A percentile compares a stretch with the other conserved stretches of the same genome.
Conservation (phyloP, 768 basidiomycete species). For the Pisolithus microcarpus region DNA sequence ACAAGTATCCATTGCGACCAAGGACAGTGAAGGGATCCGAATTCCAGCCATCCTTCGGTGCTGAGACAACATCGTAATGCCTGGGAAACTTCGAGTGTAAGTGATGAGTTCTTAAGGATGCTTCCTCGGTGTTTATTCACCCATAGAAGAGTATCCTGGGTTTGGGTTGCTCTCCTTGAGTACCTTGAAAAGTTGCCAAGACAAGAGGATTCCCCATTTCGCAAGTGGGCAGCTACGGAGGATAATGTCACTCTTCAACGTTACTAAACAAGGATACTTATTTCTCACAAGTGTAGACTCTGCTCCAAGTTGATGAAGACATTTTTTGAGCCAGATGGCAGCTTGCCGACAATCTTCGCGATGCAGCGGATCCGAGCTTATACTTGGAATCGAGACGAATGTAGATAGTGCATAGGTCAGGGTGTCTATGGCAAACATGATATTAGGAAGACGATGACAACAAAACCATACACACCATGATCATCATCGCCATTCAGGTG, state of each 20-base stretch:
- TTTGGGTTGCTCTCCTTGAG: constrained; percentile 47
- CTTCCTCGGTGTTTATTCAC: constrained; percentile 26
- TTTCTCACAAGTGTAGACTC: constrained; percentile 59
- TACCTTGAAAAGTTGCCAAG: constrained; percentile 77
- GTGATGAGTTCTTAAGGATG: neutral
- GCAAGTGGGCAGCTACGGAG: constrained; percentile 60
- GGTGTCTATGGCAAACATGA: constrained; percentile 39
- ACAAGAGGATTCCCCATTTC: constrained; percentile 83
- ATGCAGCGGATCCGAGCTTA: constrained; percentile 61
- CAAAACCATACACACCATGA: constrained; percentile 11
- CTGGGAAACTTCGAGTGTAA: constrained; percentile 29
- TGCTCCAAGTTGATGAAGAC: constrained; percentile 83
- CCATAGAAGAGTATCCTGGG: constrained; percentile 89
- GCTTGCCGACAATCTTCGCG: constrained; percentile 90
- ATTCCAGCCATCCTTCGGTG: constrained; percentile 66
- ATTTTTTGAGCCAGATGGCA: constrained; percentile 87
- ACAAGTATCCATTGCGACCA: constrained; percentile 83
- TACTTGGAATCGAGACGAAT: constrained; percentile 82
- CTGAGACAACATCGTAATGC: constrained; percentile 96
- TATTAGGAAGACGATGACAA: constrained; percentile 2
- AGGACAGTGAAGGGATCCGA: constrained; percentile 78
- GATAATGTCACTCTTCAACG: neutral
- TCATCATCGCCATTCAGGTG: constrained; percentile 11
- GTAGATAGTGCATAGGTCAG: constrained; percentile 75
- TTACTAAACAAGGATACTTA: neutral